These are phyloP conservation scores for Nicotiana undulata DNA, from an alignment of 257 asterid genomes.

Conservation along the genomic window DNA sequence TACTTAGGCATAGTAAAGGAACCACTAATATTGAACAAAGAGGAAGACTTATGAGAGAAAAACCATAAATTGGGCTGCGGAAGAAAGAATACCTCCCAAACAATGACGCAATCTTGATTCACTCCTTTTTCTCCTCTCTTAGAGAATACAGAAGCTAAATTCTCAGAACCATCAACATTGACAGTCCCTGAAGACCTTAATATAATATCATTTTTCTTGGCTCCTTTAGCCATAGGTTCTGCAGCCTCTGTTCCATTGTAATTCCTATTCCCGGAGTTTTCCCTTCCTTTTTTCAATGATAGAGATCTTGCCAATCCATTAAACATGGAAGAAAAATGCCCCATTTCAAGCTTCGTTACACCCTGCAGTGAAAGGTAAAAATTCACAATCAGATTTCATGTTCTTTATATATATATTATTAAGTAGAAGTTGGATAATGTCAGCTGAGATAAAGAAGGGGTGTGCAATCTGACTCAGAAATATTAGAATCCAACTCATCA, in stretches of 20 bases:
- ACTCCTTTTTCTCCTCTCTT: constrained; percentile 86
- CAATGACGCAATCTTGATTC: constrained; percentile 80
- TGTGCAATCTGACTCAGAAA: constrained; percentile 53
- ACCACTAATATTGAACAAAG: not conserved
- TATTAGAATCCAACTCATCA: constrained; percentile 10
- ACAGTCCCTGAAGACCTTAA: constrained; percentile 66
- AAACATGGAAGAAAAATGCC: constrained; percentile 79
- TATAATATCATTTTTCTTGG: constrained; percentile 68
- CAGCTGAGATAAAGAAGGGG: constrained; percentile 17
- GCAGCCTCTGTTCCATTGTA: constrained; percentile 49
- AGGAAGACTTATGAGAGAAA: not conserved
- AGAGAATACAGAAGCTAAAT: constrained; percentile 70
- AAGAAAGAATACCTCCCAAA: constrained; percentile 68
- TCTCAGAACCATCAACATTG: constrained; percentile 55
- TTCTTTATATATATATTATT: not conserved
- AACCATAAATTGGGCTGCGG: not conserved
- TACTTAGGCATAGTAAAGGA: too few relatives aligned
- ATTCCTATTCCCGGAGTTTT: constrained; percentile 12
- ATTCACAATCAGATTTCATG: not conserved
- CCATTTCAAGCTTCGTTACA: constrained; percentile 35
- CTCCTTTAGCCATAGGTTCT: constrained; percentile 54
- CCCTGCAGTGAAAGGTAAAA: constrained; percentile 28
- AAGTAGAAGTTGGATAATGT: constrained; percentile 6
- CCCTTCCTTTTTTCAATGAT: constrained; percentile 42
- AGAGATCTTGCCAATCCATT: constrained; percentile 75